Base-by-base conservation (phyloP, 1,284 basidiomycete genomes). In the Boletus mariae region DNA sequence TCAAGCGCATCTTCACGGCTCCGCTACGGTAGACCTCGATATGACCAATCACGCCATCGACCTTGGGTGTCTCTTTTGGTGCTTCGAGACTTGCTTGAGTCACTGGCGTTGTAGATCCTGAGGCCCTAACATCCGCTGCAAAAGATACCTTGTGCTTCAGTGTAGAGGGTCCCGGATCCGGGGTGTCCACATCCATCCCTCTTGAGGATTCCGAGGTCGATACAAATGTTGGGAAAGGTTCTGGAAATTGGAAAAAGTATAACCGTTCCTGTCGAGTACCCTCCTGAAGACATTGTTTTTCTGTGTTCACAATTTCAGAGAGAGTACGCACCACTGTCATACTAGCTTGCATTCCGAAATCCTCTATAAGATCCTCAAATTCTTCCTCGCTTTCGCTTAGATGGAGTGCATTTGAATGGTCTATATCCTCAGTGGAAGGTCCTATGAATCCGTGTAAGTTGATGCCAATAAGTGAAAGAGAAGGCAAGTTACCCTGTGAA, bases 211-310 rank as follows among this genome's bases (percentile, higher is more conserved):
- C 63, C 52, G 45, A 60, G 45, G 35, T 57, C 41, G 75, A 66
- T 8, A 75, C 59, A 70, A 95, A 96, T 13, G 75, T 78, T 0
- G 94, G 94, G 71, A 97, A 94, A 0, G 91, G 86, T n/a, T 79
- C 72, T 0, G 94, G 94, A 66, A 98, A 96, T 69, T 96, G 94
- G 74, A 97, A 96, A 59, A 94, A 86, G 66, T 92, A 96, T 2
- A 97, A 75, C 26, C 85, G 78, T 66, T 85, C 83, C 75, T 80
- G 84, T 63, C 73, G 76, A 47, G 78, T 61, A 51, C 71, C 67
- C 29, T 72, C 78, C 82, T 57, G 53, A 47, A 44, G 31, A 57
- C 23, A 34, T 11, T 28, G 1, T 35, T 11, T 54, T 50, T 40
- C 9, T 15, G 31, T 52, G 29, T 41, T 57, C 20, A 54, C 48